phyloP scores from a whole-genome alignment of 2,329 filamentous ascomycete genomes.

The Stagonosporopsis rhizophila region DNA sequence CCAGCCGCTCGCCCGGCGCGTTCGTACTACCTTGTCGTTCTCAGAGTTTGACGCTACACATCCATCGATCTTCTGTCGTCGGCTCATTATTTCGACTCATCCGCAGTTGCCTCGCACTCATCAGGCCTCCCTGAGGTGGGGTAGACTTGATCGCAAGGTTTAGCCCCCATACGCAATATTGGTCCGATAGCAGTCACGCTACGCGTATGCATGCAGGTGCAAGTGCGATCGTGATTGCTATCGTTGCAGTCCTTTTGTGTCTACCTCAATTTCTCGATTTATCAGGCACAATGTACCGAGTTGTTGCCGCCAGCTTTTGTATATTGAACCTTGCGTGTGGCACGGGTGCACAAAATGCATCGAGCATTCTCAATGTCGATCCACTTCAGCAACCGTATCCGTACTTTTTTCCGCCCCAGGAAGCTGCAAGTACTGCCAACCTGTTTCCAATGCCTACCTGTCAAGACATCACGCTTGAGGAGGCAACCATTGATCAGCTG shows the following conservation, averaged over 20 bases:
- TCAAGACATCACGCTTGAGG: constrained; percentile 67
- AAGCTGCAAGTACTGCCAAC: constrained; percentile 32
- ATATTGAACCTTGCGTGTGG: background rate
- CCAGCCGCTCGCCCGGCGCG: background rate
- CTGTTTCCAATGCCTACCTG: constrained; percentile 71
- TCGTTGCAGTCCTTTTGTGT: background rate
- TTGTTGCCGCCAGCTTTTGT: background rate
- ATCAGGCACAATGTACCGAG: background rate
- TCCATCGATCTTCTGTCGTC: background rate
- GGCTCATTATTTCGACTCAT: background rate
- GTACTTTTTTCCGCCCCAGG: constrained; percentile 45
- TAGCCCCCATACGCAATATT: background rate
- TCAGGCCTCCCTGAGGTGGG: constrained; percentile 2
- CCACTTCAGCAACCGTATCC: constrained; percentile 41
- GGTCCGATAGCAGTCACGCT: background rate
- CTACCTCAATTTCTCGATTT: background rate
- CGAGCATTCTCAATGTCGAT: constrained; percentile 23
- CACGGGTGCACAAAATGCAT: constrained; percentile 13
- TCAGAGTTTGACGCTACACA: background rate
- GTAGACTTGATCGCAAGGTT: constrained; percentile 7
- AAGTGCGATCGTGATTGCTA: constrained; percentile 5
- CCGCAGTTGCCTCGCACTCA: background rate
- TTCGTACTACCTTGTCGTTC: background rate
- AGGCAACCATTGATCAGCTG: constrained; percentile 73
- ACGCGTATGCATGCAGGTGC: constrained; percentile 14